These are phyloP conservation scores for Colletotrichum limetticola DNA, from an alignment of 2,329 filamentous ascomycete species.

Conservation along the genomic window DNA sequence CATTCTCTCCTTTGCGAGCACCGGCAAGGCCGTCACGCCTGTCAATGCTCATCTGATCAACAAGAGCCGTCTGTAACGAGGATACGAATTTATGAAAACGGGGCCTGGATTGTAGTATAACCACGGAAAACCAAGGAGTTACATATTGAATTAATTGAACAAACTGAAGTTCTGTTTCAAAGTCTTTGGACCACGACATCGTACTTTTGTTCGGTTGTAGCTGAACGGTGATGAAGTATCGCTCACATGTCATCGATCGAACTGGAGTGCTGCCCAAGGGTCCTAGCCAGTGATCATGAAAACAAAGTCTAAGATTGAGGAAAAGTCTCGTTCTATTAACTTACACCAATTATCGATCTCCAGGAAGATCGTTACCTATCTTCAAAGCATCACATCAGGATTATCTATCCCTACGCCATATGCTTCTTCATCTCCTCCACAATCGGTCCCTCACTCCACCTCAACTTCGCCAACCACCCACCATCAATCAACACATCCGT, in stretches of 20 bases:
- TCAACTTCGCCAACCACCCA: not conserved
- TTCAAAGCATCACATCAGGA: not conserved
- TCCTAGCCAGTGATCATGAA: not conserved
- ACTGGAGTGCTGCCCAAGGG: not conserved
- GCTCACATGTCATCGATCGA: not conserved
- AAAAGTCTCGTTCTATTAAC: not conserved
- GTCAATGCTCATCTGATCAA: conserved; percentile 30
- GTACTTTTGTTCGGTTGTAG: not conserved
- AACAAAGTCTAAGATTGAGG: not conserved
- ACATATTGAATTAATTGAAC: not conserved
- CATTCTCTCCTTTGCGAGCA: conserved; percentile 20
- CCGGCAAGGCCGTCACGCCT: conserved; percentile 23
- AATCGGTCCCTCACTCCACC: not conserved
- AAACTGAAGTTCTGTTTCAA: not conserved
- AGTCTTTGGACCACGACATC: not conserved
- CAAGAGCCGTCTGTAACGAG: conserved; percentile 24
- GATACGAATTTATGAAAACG: not conserved
- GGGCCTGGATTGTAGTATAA: not conserved
- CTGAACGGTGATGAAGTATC: not conserved
- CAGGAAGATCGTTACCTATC: not conserved
- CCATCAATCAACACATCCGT: conserved; percentile 9
- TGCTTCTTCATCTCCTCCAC: not conserved
- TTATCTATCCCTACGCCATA: not conserved
- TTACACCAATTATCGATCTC: not conserved
- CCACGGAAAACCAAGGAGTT: conserved; percentile 15